Evolutionary conservation across 306 rosid species (phyloP), one percentile per base, ranked within the genome.

Genomic region (Cicer arietinum): DNA sequence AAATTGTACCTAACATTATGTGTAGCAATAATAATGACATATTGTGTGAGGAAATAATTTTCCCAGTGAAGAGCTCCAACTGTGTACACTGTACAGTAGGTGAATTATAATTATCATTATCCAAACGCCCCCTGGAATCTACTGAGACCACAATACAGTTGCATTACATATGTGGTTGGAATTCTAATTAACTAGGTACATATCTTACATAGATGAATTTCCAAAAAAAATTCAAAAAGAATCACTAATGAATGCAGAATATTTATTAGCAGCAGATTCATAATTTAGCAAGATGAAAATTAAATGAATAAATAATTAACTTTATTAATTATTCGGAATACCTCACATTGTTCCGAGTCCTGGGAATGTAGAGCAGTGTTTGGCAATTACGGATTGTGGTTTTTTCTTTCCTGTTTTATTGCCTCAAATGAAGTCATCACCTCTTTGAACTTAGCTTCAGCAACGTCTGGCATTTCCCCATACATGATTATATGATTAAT

Each of bases 361-460:
- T 48, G 52, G 70, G 58, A 42, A 54, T 67, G 71, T 54, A 44
- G 41, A 16, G 69, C 58, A 48, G 48, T 40, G 67, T 66, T 45
- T 13, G 58, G 65, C 14, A 59, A 62, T 83, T 82, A 87, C 46
- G 67, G 7, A 66, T 69, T 80, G 22, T 37, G 81, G 75, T 67
- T 82, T 58, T 74, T 80, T 70, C 95, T 84, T 84, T 92, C 99
- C 64, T 80, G 84, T 85, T 92, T 95, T 78, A 95, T 92, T 79
- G 99, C 93, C 80, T 95, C 99, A 1, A 92, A 95, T 44, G 98
- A 95, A 41, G 77, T 71, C 96, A 92, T 84, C 62, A 95, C 98
- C 80, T 92, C 99, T 80, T 92, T 95, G 85, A 95, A 95, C 88
- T 92, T 95, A 1, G 95, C 92, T 82, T 95, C 99, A 5, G 99